phyloP scores from a whole-genome alignment of 345 rosid species.

The Eutrema heterophyllum region DNA sequence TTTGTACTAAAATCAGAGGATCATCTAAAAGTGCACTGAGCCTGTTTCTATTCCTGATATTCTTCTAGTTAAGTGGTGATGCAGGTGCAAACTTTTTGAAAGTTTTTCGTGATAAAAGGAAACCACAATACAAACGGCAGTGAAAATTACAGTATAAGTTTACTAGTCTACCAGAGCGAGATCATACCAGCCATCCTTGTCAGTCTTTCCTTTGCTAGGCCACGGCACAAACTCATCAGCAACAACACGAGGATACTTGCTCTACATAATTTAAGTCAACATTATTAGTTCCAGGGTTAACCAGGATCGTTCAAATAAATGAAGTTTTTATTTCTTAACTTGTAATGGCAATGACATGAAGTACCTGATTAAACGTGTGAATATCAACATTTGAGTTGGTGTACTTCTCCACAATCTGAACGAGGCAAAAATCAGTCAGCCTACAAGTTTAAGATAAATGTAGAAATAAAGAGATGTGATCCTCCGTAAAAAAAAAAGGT shows the following conservation, averaged over 20 bases:
- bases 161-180: background rate
- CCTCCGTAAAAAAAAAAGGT: background rate
- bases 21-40: background rate
- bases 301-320: constrained; percentile 18
- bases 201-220: constrained; percentile 81
- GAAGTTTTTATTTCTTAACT: constrained; percentile 27
- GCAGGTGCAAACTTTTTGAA: background rate
- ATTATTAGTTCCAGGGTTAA: constrained; percentile 23
- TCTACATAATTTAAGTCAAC: constrained; percentile 36
- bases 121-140: background rate
- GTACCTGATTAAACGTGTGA: constrained; percentile 96
- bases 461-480: background rate
- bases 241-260: constrained; percentile 91
- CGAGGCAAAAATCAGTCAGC: background rate
- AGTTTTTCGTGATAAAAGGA: background rate
- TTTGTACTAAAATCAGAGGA: background rate
- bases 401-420: constrained; percentile 80
- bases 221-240: constrained; percentile 67
- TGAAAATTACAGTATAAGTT: background rate
- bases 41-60: background rate
- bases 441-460: background rate
- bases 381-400: constrained; percentile 64
- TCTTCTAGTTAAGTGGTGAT: background rate
- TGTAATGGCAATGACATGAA: constrained; percentile 21
- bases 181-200: constrained; percentile 93